Percentiles rank a stretch among this genome's conserved stretches.
These are phyloP conservation scores for Leishmania lainsoni DNA, from an alignment of 208 protist species.

Conservation along the genomic window DNA sequence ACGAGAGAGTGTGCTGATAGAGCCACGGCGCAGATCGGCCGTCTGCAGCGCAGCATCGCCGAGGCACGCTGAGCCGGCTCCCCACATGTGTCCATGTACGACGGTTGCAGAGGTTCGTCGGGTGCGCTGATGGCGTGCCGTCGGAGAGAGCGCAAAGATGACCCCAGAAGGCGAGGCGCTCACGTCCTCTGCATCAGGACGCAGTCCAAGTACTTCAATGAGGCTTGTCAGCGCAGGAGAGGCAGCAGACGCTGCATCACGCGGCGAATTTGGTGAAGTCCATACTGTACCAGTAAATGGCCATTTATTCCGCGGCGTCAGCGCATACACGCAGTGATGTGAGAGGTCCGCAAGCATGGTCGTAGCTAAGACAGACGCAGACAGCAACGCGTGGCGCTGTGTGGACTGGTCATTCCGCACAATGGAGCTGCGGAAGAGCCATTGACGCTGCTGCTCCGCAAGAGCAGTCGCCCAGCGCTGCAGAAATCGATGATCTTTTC, in stretches of 20 bases:
- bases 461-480: conserved; percentile 60
- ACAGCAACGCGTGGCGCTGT: background rate
- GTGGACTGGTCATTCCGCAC: background rate
- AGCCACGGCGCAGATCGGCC: background rate
- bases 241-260: background rate
- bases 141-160: conserved; percentile 5
- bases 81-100: conserved; percentile 71
- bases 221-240: background rate
- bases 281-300: background rate
- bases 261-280: background rate
- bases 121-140: background rate
- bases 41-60: background rate
- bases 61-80: conserved; percentile 9
- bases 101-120: conserved; percentile 13
- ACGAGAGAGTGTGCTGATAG: conserved; percentile 20
- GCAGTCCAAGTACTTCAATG: background rate
- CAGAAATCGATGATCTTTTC: conserved; percentile 68
- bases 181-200: background rate
- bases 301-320: conserved; percentile 4
- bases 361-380: background rate
- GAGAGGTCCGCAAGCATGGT: conserved; percentile 46
- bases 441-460: background rate
- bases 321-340: conserved; percentile 47
- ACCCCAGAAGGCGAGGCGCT: background rate
- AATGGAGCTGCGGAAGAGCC: background rate